Evolutionary conservation across 2,329 filamentous ascomycete genomes (phyloP).

Genomic region (Pseudogymnoascus pannorum): DNA sequence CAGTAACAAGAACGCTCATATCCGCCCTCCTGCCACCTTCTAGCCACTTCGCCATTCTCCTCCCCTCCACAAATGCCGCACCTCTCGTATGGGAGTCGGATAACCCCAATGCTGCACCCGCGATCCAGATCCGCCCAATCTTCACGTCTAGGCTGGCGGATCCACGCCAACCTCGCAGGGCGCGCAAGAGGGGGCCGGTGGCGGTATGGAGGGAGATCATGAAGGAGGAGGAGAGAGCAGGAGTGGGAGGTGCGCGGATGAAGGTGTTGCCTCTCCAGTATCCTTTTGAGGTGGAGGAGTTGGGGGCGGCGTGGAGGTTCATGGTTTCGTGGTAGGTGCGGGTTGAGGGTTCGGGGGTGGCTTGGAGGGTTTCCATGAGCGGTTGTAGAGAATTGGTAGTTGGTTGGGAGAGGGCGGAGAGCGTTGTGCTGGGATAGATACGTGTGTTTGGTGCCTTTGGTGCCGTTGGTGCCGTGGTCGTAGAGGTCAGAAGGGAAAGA

Average conservation of each 20-base stretch:
- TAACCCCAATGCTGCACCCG: neutral
- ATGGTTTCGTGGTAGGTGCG: conserved; percentile 2
- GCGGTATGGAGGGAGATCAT: neutral
- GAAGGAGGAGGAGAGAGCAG: neutral
- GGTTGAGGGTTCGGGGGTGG: neutral
- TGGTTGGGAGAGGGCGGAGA: neutral
- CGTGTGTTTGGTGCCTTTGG: neutral
- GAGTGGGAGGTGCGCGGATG: neutral
- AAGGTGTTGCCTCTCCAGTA: neutral
- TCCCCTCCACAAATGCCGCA: neutral
- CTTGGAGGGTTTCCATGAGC: neutral
- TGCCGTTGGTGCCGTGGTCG: neutral
- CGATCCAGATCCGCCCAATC: neutral
- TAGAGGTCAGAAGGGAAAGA: neutral
- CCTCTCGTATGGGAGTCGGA: neutral
- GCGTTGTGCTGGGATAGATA: neutral
- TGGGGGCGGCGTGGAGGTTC: neutral
- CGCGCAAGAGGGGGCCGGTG: neutral
- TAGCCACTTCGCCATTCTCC: neutral
- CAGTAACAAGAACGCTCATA: conserved; percentile 18
- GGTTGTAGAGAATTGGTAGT: neutral
- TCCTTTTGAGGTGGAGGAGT: neutral
- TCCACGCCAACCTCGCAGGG: neutral
- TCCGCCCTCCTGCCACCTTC: neutral
- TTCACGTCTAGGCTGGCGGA: neutral